Conservation (phyloP, 1,284 basidiomycete species). For the Singerocomus inundabilis region DNA sequence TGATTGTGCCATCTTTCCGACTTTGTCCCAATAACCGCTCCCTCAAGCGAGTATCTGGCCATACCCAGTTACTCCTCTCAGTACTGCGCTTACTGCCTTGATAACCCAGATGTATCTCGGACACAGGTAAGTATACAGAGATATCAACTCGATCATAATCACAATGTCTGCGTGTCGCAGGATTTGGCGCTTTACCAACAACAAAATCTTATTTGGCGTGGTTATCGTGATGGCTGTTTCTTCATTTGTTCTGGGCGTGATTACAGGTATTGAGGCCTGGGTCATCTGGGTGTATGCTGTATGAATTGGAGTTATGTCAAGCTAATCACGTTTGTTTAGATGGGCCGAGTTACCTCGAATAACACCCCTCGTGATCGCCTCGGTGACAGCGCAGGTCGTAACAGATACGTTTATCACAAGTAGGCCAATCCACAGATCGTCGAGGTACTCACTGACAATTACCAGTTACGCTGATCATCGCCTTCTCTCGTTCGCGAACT, state of each 20-base stretch:
- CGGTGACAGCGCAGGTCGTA: slow-evolving; percentile 42
- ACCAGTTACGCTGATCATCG: slow-evolving; percentile 33
- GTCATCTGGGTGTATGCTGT: slow-evolving; percentile 37
- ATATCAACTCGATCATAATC: background rate
- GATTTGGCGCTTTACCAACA: slow-evolving; percentile 36
- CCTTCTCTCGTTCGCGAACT: no score
- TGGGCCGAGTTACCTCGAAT: slow-evolving; percentile 24
- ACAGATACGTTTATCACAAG: slow-evolving; percentile 43
- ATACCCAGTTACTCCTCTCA: slow-evolving; percentile 43
- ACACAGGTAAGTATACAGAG: no score
- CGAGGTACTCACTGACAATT: background rate
- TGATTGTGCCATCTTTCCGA: background rate
- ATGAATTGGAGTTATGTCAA: no score
- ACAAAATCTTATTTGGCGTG: slow-evolving; percentile 32
- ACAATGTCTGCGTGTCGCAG: slow-evolving; percentile 18
- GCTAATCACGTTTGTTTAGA: slow-evolving; percentile 18
- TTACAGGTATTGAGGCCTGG: slow-evolving; percentile 38
- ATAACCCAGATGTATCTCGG: no score
- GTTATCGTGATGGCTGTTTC: slow-evolving; percentile 35
- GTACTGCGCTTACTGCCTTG: no score
- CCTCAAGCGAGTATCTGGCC: slow-evolving; percentile 33
- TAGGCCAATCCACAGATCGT: slow-evolving; percentile 9
- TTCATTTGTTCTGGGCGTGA: slow-evolving; percentile 39
- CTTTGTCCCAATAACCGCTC: background rate
- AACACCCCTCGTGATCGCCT: slow-evolving; percentile 33